A percentile compares a stretch with the other conserved stretches of the same genome.
Conservation (phyloP, 2,329 filamentous ascomycete genomes). For the Pseudogymnoascus sp. region DNA sequence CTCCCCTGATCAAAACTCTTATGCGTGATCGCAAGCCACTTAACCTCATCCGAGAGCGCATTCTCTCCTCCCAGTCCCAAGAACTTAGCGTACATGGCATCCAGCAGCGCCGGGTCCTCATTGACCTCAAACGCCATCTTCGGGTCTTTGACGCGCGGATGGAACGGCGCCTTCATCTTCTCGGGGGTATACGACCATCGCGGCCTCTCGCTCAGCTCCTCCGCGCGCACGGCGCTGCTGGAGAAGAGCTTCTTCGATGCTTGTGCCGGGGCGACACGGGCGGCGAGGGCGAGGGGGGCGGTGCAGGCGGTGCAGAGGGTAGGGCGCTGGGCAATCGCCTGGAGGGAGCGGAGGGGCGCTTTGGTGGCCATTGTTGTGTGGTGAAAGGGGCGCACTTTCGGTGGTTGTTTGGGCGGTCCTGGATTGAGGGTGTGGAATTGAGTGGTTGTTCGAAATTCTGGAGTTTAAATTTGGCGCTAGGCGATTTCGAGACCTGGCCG, state of each 20-base stretch:
- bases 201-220: conserved; percentile 37
- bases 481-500: not conserved
- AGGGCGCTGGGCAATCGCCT: conserved; percentile 27
- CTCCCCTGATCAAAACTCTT: conserved; percentile 96
- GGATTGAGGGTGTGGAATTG: conserved; percentile 1
- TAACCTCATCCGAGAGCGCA: conserved; percentile 79
- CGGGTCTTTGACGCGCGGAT: conserved; percentile 47
- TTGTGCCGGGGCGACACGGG: not conserved
- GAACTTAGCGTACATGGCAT: conserved; percentile 69
- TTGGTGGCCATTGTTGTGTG: conserved; percentile 39
- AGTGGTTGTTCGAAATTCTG: conserved; percentile 8
- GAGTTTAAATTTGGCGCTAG: conserved; percentile 7
- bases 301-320: conserved; percentile 14
- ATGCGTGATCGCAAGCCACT: conserved; percentile 95
- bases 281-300: not conserved
- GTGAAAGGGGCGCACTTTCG: not conserved
- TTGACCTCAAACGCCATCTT: conserved; percentile 61
- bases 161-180: conserved; percentile 63
- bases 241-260: conserved; percentile 1
- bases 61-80: conserved; percentile 65
- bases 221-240: conserved; percentile 17
- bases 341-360: conserved; percentile 35
- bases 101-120: conserved; percentile 62
- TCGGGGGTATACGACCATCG: conserved; percentile 66
- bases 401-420: not conserved